Percentiles rank a stretch among this genome's conserved stretches.
Conservation (phyloP, 2,329 filamentous ascomycete species). For the Fusarium lateritium region DNA sequence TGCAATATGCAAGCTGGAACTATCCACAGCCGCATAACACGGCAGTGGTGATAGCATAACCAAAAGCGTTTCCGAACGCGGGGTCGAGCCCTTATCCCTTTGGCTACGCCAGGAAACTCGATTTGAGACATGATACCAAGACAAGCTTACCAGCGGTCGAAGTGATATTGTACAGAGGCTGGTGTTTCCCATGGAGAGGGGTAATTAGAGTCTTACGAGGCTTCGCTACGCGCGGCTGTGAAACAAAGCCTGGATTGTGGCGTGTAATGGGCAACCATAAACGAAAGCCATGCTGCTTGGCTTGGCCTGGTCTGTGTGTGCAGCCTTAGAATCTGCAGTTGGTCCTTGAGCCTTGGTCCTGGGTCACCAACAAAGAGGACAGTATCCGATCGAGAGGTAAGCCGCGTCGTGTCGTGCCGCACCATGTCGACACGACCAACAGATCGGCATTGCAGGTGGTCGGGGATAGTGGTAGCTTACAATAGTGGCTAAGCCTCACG, state of each 20-base stretch:
- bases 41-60: neutral
- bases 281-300: conserved; percentile 12
- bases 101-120: neutral
- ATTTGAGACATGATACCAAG: conserved; percentile 19
- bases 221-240: conserved; percentile 5
- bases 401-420: conserved; percentile 17
- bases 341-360: conserved; percentile 17
- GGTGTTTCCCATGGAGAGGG: conserved; percentile 13
- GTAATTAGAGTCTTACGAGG: conserved; percentile 20
- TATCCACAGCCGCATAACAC: conserved; percentile 25
- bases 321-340: conserved; percentile 14
- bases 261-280: conserved; percentile 20
- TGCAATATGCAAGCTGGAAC: conserved; percentile 1
- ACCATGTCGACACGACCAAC: conserved; percentile 29
- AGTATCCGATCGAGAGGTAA: conserved; percentile 35
- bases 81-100: conserved; percentile 4
- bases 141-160: neutral
- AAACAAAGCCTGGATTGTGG: conserved; percentile 25
- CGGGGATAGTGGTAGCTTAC: conserved; percentile 6
- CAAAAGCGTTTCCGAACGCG: neutral
- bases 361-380: conserved; percentile 15
- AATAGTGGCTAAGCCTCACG: conserved; percentile 1
- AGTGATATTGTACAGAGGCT: conserved; percentile 5
- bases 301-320: neutral
- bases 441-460: conserved; percentile 13